Percentiles rank a stretch among this genome's conserved stretches.
These are phyloP conservation scores for Cetradonia linearis DNA, from an alignment of 495 filamentous ascomycete genomes.

Conservation along the genomic window DNA sequence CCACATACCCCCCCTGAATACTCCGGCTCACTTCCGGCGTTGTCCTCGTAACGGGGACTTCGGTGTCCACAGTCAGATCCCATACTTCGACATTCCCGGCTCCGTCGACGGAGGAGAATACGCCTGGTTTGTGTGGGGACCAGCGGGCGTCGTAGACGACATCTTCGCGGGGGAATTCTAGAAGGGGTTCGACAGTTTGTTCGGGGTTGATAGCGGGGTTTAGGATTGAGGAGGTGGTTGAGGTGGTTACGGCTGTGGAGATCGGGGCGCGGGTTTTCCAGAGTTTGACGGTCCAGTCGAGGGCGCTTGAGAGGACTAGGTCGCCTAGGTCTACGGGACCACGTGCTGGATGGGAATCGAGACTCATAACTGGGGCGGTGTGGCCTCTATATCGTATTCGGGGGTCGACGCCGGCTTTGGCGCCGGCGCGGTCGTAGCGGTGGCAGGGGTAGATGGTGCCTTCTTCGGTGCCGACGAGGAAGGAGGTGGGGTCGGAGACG, in stretches of 20 bases:
- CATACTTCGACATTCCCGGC: constrained; percentile 89
- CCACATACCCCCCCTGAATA: constrained; percentile 50
- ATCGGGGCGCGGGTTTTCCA: constrained; percentile 84
- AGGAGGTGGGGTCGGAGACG: constrained; percentile 89
- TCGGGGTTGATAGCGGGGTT: constrained; percentile 30
- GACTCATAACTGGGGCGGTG: constrained; percentile 86
- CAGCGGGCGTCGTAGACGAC: constrained; percentile 92
- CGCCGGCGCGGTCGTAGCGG: constrained; percentile 90
- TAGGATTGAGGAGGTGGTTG: constrained; percentile 29
- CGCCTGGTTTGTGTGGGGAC: constrained; percentile 82
- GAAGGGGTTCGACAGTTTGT: constrained; percentile 46
- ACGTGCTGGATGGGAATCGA: constrained; percentile 85
- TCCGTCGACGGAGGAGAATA: constrained; percentile 90
- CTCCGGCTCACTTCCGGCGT: constrained; percentile 46
- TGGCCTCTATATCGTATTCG: constrained; percentile 79
- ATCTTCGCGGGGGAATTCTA: constrained; percentile 87
- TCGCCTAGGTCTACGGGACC: constrained; percentile 94
- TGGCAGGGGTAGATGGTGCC: constrained; percentile 93
- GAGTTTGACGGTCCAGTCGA: constrained; percentile 95
- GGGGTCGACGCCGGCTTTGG: constrained; percentile 86
- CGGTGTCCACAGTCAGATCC: constrained; percentile 85
- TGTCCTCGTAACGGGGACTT: constrained; percentile 74
- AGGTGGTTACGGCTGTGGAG: constrained; percentile 45
- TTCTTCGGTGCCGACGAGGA: constrained; percentile 94
- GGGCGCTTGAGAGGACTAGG: constrained; percentile 68